phyloP scores from a whole-genome alignment of 768 basidiomycete species.

The Leccinum subgranulosum region DNA sequence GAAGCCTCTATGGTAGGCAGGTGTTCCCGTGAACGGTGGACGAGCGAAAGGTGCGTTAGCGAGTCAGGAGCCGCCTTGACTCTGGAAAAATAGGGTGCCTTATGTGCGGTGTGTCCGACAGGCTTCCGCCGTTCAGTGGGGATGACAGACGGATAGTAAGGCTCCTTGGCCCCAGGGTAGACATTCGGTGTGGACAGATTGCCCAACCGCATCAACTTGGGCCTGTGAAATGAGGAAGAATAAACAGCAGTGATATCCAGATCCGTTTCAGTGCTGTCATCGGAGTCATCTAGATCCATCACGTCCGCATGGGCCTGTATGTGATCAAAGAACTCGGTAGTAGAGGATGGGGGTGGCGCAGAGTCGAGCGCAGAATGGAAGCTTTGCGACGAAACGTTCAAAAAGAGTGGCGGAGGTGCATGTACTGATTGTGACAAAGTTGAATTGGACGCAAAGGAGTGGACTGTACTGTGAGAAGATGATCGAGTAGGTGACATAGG shows the following conservation, averaged over 20 bases:
- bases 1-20: constrained; percentile 20
- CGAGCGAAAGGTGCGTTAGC: constrained; percentile 30
- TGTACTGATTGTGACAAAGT: constrained; percentile 20
- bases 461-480: constrained; percentile 30
- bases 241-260: constrained; percentile 33
- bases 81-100: constrained; percentile 45
- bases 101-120: constrained; percentile 47
- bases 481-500: constrained; percentile 19
- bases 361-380: constrained; percentile 50
- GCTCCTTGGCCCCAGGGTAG: constrained; percentile 38
- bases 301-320: constrained; percentile 70
- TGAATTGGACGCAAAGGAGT: constrained; percentile 29
- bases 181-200: constrained; percentile 72
- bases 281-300: constrained; percentile 68
- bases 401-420: constrained; percentile 28
- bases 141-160: constrained; percentile 32
- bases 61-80: constrained; percentile 36
- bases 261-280: constrained; percentile 41
- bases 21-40: constrained; percentile 43
- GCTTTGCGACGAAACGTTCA: constrained; percentile 46
- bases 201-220: constrained; percentile 59
- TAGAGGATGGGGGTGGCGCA: constrained; percentile 62
- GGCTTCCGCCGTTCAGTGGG: constrained; percentile 43
- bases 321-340: constrained; percentile 72
- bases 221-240: constrained; percentile 26